Percentiles rank a stretch among this genome's conserved stretches.
These are phyloP conservation scores for Scheffersomyces amazonensis DNA, from an alignment of 805 yeast species.

Conservation along the genomic window DNA sequence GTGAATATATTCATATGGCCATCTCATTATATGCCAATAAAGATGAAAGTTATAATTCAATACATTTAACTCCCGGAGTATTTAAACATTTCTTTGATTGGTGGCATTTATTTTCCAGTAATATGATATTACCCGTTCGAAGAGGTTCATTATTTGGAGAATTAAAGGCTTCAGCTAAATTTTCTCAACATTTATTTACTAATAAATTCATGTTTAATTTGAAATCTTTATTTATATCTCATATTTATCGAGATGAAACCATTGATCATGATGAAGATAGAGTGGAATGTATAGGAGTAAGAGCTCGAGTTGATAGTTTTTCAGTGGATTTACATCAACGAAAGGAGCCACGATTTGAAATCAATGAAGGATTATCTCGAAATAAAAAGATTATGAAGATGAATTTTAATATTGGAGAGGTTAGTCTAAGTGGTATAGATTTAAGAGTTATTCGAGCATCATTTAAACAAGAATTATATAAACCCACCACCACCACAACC, in stretches of 20 bases:
- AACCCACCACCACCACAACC: conserved; percentile 1
- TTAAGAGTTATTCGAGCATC: conserved; percentile 52
- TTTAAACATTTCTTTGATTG: conserved; percentile 70
- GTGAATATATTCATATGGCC: conserved; percentile 39
- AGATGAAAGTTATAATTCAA: conserved; percentile 54
- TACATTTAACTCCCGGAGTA: conserved; percentile 72
- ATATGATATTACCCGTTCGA: conserved; percentile 74
- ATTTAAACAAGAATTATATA: conserved; percentile 34
- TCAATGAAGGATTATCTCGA: conserved; percentile 44
- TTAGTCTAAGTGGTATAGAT: conserved; percentile 54
- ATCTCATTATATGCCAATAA: conserved; percentile 35
- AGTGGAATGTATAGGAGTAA: conserved; percentile 66
- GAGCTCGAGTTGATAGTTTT: conserved; percentile 37
- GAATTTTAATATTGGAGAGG: conserved; percentile 66
- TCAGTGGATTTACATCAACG: conserved; percentile 40
- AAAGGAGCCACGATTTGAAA: conserved; percentile 31
- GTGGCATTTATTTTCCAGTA: conserved; percentile 86
- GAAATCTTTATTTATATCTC: conserved; percentile 71
- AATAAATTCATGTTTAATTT: conserved; percentile 76
- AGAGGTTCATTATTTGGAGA: conserved; percentile 70
- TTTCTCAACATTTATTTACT: conserved; percentile 71
- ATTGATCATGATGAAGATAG: conserved; percentile 38
- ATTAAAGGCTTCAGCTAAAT: conserved; percentile 54
- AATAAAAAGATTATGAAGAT: conserved; percentile 51
- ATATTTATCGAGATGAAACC: conserved; percentile 53